These are phyloP conservation scores for Apiospora koreana DNA, from an alignment of 2,329 filamentous ascomycete species.

Conservation along the genomic window DNA sequence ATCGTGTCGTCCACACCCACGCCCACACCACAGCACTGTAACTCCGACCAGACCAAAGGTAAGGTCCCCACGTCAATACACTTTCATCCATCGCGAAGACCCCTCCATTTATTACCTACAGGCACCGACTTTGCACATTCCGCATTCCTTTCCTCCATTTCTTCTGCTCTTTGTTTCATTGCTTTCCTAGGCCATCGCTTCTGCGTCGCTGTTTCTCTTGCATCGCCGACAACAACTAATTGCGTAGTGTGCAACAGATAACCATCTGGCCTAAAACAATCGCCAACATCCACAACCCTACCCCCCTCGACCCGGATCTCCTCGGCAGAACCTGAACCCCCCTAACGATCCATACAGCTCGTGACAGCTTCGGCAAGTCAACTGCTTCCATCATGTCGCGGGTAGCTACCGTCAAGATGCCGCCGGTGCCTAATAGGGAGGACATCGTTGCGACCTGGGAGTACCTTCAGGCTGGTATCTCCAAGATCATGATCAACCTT, in stretches of 20 bases:
- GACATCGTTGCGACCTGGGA: slow-evolving; percentile 70
- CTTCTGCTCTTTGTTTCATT: background rate
- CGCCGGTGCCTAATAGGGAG: slow-evolving; percentile 61
- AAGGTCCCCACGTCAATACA: slow-evolving; percentile 5
- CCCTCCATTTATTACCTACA: background rate
- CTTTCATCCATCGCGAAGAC: background rate
- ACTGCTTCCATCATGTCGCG: background rate
- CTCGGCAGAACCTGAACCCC: background rate
- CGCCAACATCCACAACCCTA: background rate
- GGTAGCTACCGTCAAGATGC: slow-evolving; percentile 43
- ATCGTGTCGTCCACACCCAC: too few species aligned
- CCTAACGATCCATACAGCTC: background rate
- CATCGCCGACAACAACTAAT: background rate
- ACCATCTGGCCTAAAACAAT: background rate
- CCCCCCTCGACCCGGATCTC: background rate
- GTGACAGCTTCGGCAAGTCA: background rate
- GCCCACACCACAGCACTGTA: background rate
- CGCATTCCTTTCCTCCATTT: background rate
- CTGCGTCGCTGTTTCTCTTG: background rate
- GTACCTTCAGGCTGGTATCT: slow-evolving; percentile 85
- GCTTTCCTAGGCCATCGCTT: background rate
- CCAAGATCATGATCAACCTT: slow-evolving; percentile 90
- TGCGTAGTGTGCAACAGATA: background rate
- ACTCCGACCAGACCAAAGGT: background rate
- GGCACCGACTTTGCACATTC: background rate